Base-by-base conservation (phyloP, 148 eudicot species). In the Silene uniflora region DNA sequence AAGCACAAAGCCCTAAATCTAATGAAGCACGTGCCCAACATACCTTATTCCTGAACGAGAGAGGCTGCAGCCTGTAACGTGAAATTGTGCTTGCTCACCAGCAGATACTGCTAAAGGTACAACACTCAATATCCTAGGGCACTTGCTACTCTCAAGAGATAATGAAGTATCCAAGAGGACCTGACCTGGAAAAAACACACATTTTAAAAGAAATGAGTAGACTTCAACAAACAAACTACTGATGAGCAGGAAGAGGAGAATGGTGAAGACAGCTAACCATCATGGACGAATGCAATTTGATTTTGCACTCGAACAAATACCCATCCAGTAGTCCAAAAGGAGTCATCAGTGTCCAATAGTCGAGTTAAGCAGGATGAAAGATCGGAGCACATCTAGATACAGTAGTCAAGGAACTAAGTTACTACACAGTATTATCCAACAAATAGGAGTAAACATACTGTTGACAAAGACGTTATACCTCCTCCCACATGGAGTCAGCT, bases 271-370 rank as follows among this genome's bases (percentile, higher is more conserved):
- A 81, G 81, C 86, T 56, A 73, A 92, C 98, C 98, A 83, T 91
- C 82, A 49, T 86, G 78, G 60, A 85, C 72, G 75, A 91, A 85
- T 72, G 94, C 88, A 67, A 87, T 84, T 75, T 80, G 91, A 81
- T 89, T 82, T 49, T 59, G 87, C 78, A 89, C 91, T 71, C 89
- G 83, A 19, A 89, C 73, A 84, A 86, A 93, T 62, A 91, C 75
- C 98, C 98, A 93, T 81, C 98, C 98, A 47, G 84, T 83, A 77
- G 80, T 88, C 98, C 98, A 93, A 60, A 93, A 91, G 66, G 91
- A 65, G 70, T 89, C 87, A 44, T 85, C 75, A 46, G 90, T 73
- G 25, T 86, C 82, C 68, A 89, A 81, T 83, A 91, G 98, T 77
- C 81, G 87, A 61, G 80, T 80, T 81, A 93, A 77, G 79, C 89